Evolutionary conservation across 2,329 filamentous ascomycete genomes (phyloP), one percentile per base, ranked within the genome.

Genomic region (Trichophyton simii): DNA sequence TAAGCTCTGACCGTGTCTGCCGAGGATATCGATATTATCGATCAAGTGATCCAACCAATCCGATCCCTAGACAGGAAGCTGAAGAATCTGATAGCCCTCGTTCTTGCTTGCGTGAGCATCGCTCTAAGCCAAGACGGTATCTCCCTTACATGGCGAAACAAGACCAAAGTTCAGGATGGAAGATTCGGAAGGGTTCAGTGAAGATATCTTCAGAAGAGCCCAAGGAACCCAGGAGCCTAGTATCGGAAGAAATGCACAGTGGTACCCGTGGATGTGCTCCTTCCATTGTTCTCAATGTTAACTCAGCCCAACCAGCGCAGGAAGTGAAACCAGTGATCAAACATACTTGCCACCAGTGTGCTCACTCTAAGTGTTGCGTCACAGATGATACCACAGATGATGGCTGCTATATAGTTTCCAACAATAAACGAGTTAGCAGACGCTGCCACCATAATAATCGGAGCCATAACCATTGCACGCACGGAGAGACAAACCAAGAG

Each of bases 221-320:
- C 42, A 62, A 36, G 3, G 0, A 4, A 3, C 15, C 25, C 13
- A 9, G 28, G 6, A 44, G 18, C 7, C 11, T 42, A 11, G 8
- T 18, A 13, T 18, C 4, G 8, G 28, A 55, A 55, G 52, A 55
- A 18, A 5, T n/a, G 11, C 52, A 55, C 18, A 55, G 31, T n/a
- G 52, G 52, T 18, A 36, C 34, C 52, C 55, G 25, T 25, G 55
- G 58, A 48, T 59, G 62, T 8, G 61, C 60, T 18, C 65, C 63
- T 25, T 62, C 65, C 3, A 64, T 66, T 41, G 55, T 66, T 13
- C 58, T 66, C 36, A 65, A 66, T 57, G 60, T 66, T 18, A 65
- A 61, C 41, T 55, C 62, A 28, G 13, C 22, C 11, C 42, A n/a
- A 13, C 52, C 52, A 8, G 28, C 52, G 20, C 55, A 20, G 13